Evolutionary conservation across 768 basidiomycete species (phyloP).

Genomic region (Tricholoma sp.): DNA sequence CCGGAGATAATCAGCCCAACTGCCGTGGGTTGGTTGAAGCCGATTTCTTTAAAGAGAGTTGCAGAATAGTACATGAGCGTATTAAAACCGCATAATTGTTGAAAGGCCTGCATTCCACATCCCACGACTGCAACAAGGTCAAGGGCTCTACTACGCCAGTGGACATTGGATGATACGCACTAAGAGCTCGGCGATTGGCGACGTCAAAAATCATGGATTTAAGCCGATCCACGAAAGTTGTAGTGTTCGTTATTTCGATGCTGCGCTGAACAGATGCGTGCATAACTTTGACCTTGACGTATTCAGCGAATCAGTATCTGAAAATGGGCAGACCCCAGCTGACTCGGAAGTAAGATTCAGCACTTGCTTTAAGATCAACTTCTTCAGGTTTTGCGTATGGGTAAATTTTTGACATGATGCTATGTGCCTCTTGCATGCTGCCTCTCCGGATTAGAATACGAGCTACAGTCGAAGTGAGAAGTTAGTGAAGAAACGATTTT

Average conservation of each 20-base stretch:
- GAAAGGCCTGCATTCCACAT: conserved; percentile 78
- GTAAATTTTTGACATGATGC: conserved; percentile 66
- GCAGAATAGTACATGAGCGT: conserved; percentile 75
- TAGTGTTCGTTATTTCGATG: conserved; percentile 55
- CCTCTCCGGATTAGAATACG: conserved; percentile 62
- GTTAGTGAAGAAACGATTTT: neutral
- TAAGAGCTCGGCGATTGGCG: conserved; percentile 63
- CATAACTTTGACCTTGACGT: conserved; percentile 50
- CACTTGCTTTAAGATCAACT: conserved; percentile 55
- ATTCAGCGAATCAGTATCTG: neutral
- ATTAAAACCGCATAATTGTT: conserved; percentile 84
- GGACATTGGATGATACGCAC: conserved; percentile 31
- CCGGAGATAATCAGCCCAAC: conserved; percentile 76
- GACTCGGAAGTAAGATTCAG: no score
- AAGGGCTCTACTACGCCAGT: neutral
- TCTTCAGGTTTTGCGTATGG: conserved; percentile 57
- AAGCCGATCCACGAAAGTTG: conserved; percentile 54
- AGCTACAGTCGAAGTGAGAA: conserved; percentile 18
- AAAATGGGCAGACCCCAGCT: neutral
- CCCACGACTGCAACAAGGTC: conserved; percentile 47
- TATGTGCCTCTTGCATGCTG: conserved; percentile 42
- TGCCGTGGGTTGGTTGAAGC: conserved; percentile 78
- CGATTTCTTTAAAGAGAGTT: conserved; percentile 75
- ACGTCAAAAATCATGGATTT: conserved; percentile 50
- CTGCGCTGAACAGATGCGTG: conserved; percentile 56